Evolutionary conservation across 2,329 filamentous ascomycete species (phyloP).

Genomic region (Sporothrix luriei): DNA sequence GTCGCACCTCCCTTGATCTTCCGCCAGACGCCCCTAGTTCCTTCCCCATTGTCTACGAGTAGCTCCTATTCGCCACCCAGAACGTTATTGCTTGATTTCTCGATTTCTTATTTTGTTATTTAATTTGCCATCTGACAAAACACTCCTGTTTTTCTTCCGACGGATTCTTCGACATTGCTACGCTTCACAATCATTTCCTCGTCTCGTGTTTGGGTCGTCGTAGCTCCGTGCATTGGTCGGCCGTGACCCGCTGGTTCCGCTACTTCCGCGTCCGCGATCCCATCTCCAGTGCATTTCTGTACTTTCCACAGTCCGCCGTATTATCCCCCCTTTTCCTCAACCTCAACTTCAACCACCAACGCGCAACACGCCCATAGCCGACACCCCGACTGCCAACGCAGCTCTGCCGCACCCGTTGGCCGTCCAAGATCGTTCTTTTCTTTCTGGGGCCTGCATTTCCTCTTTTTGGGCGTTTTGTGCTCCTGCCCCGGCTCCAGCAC

Average conservation of each 20-base stretch:
- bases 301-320: constrained; percentile 1
- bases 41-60: neutral
- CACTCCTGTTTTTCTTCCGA: neutral
- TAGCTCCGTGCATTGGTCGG: constrained; percentile 25
- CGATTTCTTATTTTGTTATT: neutral
- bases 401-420: neutral
- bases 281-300: constrained; percentile 3
- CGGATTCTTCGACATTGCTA: neutral
- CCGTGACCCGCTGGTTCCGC: constrained; percentile 24
- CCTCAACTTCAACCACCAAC: constrained; percentile 25
- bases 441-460: neutral
- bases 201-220: constrained; percentile 6
- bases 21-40: constrained; percentile 5
- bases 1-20: neutral
- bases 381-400: neutral
- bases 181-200: neutral
- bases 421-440: neutral
- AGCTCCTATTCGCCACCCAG: neutral
- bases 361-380: neutral
- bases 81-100: neutral
- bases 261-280: constrained; percentile 30
- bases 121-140: neutral
- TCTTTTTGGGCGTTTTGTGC: constrained; percentile 9
- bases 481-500: neutral
- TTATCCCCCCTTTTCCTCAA: constrained; percentile 12